These are phyloP conservation scores for Immersiella caudata DNA, from an alignment of 495 filamentous ascomycete genomes.

Conservation along the genomic window DNA sequence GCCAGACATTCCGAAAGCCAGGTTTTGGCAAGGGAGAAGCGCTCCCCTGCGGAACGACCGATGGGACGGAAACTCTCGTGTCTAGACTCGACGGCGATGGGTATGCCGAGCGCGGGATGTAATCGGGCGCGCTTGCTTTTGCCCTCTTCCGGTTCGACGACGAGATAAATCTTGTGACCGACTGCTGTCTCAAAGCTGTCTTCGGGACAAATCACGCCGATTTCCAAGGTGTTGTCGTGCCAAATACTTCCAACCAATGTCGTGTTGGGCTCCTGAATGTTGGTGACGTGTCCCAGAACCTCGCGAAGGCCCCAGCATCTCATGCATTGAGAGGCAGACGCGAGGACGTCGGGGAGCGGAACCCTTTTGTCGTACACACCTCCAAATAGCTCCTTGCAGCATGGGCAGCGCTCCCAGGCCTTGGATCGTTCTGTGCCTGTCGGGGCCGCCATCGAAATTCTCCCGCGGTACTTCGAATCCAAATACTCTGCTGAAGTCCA, in stretches of 20 bases:
- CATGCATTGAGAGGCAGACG: neutral
- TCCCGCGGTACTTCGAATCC: neutral
- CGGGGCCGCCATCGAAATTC: neutral
- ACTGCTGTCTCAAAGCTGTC: slow-evolving; percentile 12
- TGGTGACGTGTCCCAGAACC: neutral
- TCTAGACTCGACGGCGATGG: neutral
- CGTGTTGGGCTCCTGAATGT: neutral
- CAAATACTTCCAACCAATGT: slow-evolving; percentile 16
- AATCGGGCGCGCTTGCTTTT: neutral
- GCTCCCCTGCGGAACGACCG: neutral
- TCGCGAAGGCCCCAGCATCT: slow-evolving; percentile 9
- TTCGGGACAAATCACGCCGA: slow-evolving; percentile 5
- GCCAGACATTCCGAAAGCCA: slow-evolving; percentile 5
- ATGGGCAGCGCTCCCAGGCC: neutral
- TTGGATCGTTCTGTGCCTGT: neutral
- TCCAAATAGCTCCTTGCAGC: slow-evolving; percentile 9
- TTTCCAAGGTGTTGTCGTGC: slow-evolving; percentile 11
- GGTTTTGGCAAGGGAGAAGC: slow-evolving; percentile 9
- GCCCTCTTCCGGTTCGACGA: neutral
- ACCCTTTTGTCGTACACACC: slow-evolving; percentile 8
- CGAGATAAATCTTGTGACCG: slow-evolving; percentile 8
- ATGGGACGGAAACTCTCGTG: slow-evolving; percentile 9
- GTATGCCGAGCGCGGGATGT: slow-evolving; percentile 5
- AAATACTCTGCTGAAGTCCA: neutral
- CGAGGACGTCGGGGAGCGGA: neutral